A percentile compares a stretch with the other conserved stretches of the same genome.
These are phyloP conservation scores for Meredithiella fracta DNA, from an alignment of 2,329 filamentous ascomycete genomes.

Conservation along the genomic window DNA sequence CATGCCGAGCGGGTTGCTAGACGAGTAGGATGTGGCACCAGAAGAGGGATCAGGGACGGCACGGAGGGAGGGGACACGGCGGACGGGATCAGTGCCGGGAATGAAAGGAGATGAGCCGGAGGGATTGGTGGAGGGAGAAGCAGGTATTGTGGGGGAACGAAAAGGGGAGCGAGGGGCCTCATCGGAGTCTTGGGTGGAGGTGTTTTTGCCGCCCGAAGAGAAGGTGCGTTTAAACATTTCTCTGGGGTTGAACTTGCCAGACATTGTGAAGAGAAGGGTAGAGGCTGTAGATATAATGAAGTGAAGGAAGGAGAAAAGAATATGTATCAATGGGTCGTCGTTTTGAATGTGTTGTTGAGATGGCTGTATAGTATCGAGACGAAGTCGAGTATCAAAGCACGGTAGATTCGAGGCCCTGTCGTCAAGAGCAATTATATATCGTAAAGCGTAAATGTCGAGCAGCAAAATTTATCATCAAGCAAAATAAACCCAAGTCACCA, in stretches of 20 bases:
- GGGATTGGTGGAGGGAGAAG: background rate
- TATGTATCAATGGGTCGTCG: too few relatives aligned
- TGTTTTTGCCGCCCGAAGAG: constrained; percentile 4
- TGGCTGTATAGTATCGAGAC: too few relatives aligned
- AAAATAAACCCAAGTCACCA: too few relatives aligned
- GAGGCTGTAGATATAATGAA: background rate
- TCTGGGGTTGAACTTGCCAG: constrained; percentile 10
- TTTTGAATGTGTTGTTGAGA: too few relatives aligned
- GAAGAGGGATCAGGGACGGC: constrained; percentile 5
- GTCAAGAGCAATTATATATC: too few relatives aligned
- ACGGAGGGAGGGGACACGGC: constrained; percentile 9
- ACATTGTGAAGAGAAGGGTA: background rate
- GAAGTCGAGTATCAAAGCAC: too few relatives aligned
- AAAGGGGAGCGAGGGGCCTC: constrained; percentile 2
- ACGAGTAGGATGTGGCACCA: background rate
- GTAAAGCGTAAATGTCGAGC: background rate
- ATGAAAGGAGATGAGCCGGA: constrained; percentile 1
- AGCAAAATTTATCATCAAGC: background rate
- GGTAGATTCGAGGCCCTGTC: too few relatives aligned
- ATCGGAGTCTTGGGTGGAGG: background rate
- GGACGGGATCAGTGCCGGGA: background rate
- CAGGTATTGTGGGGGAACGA: background rate
- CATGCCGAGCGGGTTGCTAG: constrained; percentile 2
- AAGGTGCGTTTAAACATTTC: constrained; percentile 11
- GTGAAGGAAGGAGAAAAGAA: too few relatives aligned